A percentile compares a stretch with the other conserved stretches of the same genome.
Conservation (phyloP, 768 basidiomycete genomes). For the Pholiota microspora region DNA sequence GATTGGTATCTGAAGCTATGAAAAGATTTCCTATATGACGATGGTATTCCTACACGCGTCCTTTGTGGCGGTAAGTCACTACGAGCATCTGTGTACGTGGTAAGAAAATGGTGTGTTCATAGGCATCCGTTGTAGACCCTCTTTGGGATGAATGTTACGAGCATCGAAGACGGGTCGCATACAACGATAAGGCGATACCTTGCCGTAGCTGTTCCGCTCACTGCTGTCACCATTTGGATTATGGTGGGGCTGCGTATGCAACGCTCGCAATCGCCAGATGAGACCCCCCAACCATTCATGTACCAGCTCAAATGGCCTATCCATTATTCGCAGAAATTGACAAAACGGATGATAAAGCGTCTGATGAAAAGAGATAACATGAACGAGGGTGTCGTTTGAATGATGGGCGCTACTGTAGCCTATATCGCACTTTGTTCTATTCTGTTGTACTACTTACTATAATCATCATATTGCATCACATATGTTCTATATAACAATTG, state of each 20-base stretch:
- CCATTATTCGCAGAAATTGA: background rate
- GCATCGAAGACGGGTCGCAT: slow-evolving; percentile 27
- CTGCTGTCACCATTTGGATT: slow-evolving; percentile 41
- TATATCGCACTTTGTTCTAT: slow-evolving; percentile 15
- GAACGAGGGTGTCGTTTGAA: slow-evolving; percentile 6
- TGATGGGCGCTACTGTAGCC: background rate
- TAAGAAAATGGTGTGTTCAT: background rate
- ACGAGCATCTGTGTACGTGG: slow-evolving; percentile 13
- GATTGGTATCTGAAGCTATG: slow-evolving; percentile 25
- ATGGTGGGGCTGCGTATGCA: slow-evolving; percentile 40
- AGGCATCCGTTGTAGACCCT: slow-evolving; percentile 28
- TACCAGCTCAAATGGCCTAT: slow-evolving; percentile 16
- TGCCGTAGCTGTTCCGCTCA: slow-evolving; percentile 37
- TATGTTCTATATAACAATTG: no score
- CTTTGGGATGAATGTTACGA: slow-evolving; percentile 49
- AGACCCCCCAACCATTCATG: slow-evolving; percentile 1
- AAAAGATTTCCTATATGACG: slow-evolving; percentile 47
- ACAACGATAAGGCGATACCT: slow-evolving; percentile 38
- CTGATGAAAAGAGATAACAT: background rate
- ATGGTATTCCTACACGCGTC: slow-evolving; percentile 54
- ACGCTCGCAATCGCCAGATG: background rate
- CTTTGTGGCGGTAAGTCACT: slow-evolving; percentile 36
- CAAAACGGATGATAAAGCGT: background rate
- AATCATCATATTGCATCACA: no score
- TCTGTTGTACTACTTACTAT: no score